Evolutionary conservation across 2,329 filamentous ascomycete genomes (phyloP).

Genomic region (Didymella glomerata): DNA sequence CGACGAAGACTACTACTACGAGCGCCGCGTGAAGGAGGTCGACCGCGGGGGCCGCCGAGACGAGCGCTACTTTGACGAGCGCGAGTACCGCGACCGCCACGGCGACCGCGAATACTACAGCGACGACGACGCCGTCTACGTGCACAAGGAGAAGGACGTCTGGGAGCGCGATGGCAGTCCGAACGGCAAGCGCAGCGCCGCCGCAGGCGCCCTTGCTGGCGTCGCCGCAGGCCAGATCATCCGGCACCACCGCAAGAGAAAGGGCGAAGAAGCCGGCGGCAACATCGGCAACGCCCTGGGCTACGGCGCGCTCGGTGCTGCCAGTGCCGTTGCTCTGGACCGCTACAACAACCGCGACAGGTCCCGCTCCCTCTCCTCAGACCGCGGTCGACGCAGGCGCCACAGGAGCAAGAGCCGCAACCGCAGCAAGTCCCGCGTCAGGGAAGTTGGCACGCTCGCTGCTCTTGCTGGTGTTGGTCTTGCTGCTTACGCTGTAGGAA

Average conservation of each 20-base stretch:
- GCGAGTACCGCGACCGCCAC: conserved; percentile 51
- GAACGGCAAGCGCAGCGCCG: conserved; percentile 65
- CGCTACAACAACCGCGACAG: conserved; percentile 59
- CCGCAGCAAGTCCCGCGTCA: conserved; percentile 54
- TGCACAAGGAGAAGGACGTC: conserved; percentile 62
- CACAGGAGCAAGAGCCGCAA: conserved; percentile 43
- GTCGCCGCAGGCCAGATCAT: conserved; percentile 68
- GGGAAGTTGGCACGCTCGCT: conserved; percentile 65
- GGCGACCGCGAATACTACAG: conserved; percentile 61
- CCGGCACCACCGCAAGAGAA: conserved; percentile 64
- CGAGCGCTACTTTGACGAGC: conserved; percentile 47
- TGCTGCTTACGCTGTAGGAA: conserved; percentile 61
- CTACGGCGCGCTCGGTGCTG: conserved; percentile 68
- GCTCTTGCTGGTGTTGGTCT: conserved; percentile 68
- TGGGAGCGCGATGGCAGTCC: conserved; percentile 53
- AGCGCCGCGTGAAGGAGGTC: conserved; percentile 64
- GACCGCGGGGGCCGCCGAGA: conserved; percentile 58
- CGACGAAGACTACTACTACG: conserved; percentile 70
- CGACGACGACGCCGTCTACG: conserved; percentile 69
- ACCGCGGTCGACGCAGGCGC: conserved; percentile 35
- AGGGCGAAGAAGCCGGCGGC: conserved; percentile 63
- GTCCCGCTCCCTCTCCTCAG: conserved; percentile 51
- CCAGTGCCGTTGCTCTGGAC: conserved; percentile 67
- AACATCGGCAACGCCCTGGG: conserved; percentile 64
- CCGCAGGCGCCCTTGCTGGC: conserved; percentile 69